Evolutionary conservation across 2,329 filamentous ascomycete genomes (phyloP).

Genomic region (Penicillium concentricum): DNA sequence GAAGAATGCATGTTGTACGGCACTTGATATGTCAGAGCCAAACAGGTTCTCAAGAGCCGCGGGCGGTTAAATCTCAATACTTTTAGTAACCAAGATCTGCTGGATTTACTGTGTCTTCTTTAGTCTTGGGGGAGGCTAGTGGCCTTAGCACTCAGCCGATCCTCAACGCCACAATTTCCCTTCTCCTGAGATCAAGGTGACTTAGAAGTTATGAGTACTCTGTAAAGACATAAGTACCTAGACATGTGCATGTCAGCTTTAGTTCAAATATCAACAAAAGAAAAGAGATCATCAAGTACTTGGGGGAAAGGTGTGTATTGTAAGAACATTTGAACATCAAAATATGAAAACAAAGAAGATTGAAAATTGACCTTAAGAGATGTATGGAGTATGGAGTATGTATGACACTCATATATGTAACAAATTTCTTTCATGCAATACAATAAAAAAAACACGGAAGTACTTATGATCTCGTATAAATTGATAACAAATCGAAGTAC

Average conservation of each 20-base stretch:
- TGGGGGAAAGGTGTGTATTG: background rate
- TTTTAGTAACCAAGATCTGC: background rate
- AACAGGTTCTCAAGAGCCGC: background rate
- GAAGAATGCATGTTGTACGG: background rate
- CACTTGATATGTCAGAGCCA: background rate
- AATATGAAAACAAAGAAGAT: background rate
- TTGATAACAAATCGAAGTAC: background rate
- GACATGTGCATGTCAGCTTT: background rate
- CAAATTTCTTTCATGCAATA: background rate
- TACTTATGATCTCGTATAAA: background rate
- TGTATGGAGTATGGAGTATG: background rate
- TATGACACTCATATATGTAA: background rate
- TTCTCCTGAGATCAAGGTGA: background rate
- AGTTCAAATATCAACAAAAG: constrained; percentile 1
- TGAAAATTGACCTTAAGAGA: no score
- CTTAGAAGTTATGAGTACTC: background rate
- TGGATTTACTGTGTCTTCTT: constrained; percentile 1
- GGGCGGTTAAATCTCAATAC: background rate
- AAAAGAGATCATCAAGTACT: background rate
- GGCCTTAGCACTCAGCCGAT: constrained; percentile 6
- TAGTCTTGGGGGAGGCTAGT: constrained; percentile 1
- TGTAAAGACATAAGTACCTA: background rate
- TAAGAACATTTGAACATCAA: no score
- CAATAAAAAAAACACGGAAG: background rate
- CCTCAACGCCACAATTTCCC: constrained; percentile 8